Evolutionary conservation across 768 basidiomycete species (phyloP), one percentile per base, ranked within the genome.

Genomic region (Lactarius psammicola): DNA sequence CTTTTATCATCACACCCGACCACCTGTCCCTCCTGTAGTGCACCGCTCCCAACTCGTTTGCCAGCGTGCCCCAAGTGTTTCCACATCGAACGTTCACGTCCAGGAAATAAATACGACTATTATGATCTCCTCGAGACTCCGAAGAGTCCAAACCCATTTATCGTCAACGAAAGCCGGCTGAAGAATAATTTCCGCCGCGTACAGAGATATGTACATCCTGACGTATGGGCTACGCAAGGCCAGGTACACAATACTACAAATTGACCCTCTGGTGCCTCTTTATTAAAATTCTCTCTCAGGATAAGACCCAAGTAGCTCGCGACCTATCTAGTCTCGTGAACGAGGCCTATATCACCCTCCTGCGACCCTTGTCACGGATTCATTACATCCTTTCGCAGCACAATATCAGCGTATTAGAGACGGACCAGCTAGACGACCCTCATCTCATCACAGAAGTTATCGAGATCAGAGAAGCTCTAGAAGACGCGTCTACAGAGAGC

Each of bases 121-220:
- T 86, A 92, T 74, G 84, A 87, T 44, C 75, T 95, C 49, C 83
- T 96, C 60, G 85, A 82, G 31, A 76, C 92, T 44, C 79, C 87
- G 0, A 79, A 82, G 40, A 77, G 79, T 20, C 82, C 85, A 0
- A 90, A 90, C 73, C 87, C 87, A 9, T 96, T 93, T 76, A 75
- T 80, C 18, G 76, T 98, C 51, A 86, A 94, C 72, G 71, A 81
- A 18, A 71, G 76, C 1, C 77, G 81, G 23, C 77, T 97, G 65
- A 88, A 86, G 74, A 77, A 79, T 40, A 81, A 82, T 33, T 95
- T 93, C 74, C 78, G 89, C 38, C 78, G 82, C 55, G 84, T 89
- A 3, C 95, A 96, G 73, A 81, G 85, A 26, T 78, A 85, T 26
- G 87, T 92, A 59, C 95, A 98, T 78, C 95, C 95, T 0, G 95